Evolutionary conservation across 2,329 filamentous ascomycete species (phyloP), one percentile per base, ranked within the genome.

Genomic region (Alternaria arborescens): DNA sequence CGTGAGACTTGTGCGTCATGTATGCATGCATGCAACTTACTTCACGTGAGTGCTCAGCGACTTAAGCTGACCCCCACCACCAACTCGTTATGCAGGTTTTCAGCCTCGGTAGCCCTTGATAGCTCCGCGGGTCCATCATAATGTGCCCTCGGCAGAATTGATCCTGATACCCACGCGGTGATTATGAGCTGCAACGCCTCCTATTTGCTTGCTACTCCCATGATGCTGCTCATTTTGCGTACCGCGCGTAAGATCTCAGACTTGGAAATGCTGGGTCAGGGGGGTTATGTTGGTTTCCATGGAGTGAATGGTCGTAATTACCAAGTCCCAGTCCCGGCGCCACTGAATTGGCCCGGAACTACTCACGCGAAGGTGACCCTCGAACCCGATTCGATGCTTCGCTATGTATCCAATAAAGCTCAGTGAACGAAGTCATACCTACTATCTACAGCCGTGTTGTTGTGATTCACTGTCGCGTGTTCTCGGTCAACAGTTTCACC

Each of bases 31-130:
- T 50, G 44, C 28, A 12, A 8, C 42, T 40, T 28, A 18, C 22
- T 38, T 48, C 58, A 61, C 48, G 53, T 61, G 58, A n/a, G 10
- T 43, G 41, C 26, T 8, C 36, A 34, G 32, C 20, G 28, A n/a
- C n/a, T 18, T 22, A 20, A 26, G 42, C 42, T n/a, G 18, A 48
- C 11, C 8, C 46, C 38, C 40, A 26, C 26, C 30, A 20, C 42
- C 44, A 52, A 42, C 58, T 42, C 14, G 24, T 6, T 32, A 20
- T 47, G n/a, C 20, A 48, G 20, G 20, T 28, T 28, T 46, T 26
- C 52, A 55, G 52, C 26, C 32, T 38, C 32, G 24, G 41, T 16
- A 30, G 26, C 36, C 48, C 14, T 7, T 30, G 50, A 18, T 20
- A 50, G 32, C 12, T 22, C 46, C 46, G 41, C 47, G 47, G 58